These are phyloP conservation scores for Aspergillus ostianus DNA, from an alignment of 495 filamentous ascomycete genomes.

Conservation along the genomic window DNA sequence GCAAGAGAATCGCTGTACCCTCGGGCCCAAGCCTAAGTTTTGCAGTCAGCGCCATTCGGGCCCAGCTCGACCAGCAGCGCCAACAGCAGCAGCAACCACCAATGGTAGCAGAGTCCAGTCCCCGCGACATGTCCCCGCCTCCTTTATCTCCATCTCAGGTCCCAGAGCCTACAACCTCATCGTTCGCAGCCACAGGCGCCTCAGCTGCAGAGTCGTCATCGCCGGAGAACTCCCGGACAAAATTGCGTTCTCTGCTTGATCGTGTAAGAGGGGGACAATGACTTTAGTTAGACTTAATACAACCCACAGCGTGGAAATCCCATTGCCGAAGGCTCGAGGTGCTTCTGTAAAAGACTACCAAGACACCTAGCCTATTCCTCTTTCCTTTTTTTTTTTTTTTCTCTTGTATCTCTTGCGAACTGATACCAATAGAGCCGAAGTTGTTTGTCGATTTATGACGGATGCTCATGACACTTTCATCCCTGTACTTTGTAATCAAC, in stretches of 20 bases:
- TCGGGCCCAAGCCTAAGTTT: slow-evolving; percentile 15
- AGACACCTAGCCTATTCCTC: too few species aligned
- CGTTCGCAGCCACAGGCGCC: slow-evolving; percentile 23
- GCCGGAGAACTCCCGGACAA: slow-evolving; percentile 19
- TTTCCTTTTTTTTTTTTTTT: too few species aligned
- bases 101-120: background rate
- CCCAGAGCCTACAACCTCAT: slow-evolving; percentile 22
- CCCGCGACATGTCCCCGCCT: background rate
- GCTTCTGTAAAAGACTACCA: background rate
- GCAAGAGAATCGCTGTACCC: slow-evolving; percentile 19
- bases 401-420: too few species aligned
- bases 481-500: background rate
- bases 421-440: background rate
- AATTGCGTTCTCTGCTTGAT: slow-evolving; percentile 24
- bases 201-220: slow-evolving; percentile 15
- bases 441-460: background rate
- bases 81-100: background rate
- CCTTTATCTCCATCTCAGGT: slow-evolving; percentile 4
- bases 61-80: slow-evolving; percentile 21
- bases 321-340: background rate
- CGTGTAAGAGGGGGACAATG: slow-evolving; percentile 21
- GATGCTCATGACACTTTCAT: background rate
- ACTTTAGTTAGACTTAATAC: slow-evolving; percentile 2
- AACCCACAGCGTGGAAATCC: background rate
- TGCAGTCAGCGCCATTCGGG: slow-evolving; percentile 17